Evolutionary conservation across 495 filamentous ascomycete species (phyloP), one percentile per base, ranked within the genome.

Genomic region (Talaromyces ruber): DNA sequence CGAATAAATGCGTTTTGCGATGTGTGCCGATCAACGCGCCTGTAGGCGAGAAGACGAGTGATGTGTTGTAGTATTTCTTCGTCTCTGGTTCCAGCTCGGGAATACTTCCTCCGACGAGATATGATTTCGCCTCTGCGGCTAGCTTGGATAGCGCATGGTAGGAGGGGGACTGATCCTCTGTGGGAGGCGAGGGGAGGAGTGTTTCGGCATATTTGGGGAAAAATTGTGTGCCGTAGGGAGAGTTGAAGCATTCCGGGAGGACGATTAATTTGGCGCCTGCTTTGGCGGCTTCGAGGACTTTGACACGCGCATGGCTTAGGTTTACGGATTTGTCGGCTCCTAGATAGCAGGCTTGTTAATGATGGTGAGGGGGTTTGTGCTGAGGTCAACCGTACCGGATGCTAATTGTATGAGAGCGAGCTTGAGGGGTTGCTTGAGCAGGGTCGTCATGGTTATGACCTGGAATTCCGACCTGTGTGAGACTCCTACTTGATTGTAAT

Each of bases 1-100:
- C 94, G 76, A 99, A 99, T n/a, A 99, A 81, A 71, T 99, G 94
- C 21, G 94, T 84, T 73, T 99, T 99, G 64, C 94, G 85, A 70
- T 99, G 93, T 2, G 84, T 89, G 3, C 86, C 90, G 9, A 98
- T 80, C n/a, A 97, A 78, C 8, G 79, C 71, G 1, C 94, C 94
- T 1, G 81, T 66, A 0, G 92, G 92, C 12, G 77, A 81, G 74
- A 98, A 98, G 1, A 88, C 86, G 32, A 98, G 81, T 7, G 82
- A 87, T 8, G 94, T 97, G 74, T 98, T 98, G 80, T 93, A 96
- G 75, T 92, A 90, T 66, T 89, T 92, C 55, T 88, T 82, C 6
- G 81, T 83, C 12, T 72, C 64, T 8, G 74, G 69, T 47, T 83
- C 83, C 26, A 86, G 78, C 68, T 98, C 95, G 0, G 94, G 94